A percentile compares a stretch with the other conserved stretches of the same genome.
These are phyloP conservation scores for Logfia minima DNA, from an alignment of 129 eudicot genomes.

Conservation along the genomic window DNA sequence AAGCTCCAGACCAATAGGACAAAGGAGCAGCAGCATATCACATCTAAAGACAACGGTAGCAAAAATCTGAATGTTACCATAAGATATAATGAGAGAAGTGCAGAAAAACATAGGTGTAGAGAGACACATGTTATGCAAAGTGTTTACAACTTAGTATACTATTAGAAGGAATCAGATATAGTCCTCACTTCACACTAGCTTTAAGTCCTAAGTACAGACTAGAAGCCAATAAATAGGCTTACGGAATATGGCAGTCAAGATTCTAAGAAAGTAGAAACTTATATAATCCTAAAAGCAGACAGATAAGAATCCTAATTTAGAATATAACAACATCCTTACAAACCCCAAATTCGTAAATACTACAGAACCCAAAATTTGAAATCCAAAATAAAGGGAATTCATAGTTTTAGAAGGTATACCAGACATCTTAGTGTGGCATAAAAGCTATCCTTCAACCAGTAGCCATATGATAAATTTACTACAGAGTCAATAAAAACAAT, in stretches of 20 bases:
- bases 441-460: constrained; percentile 69
- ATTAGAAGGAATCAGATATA: neutral
- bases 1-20: constrained; percentile 87
- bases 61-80: constrained; percentile 57
- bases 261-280: too few species aligned
- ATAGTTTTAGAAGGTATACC: constrained; percentile 45
- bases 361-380: too few species aligned
- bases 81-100: constrained; percentile 27
- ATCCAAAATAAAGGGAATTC: too few species aligned
- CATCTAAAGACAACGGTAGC: constrained; percentile 94
- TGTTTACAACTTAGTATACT: neutral
- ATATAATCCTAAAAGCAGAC: neutral
- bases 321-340: too few species aligned
- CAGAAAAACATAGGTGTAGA: constrained; percentile 14
- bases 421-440: constrained; percentile 73
- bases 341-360: too few species aligned
- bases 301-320: too few species aligned
- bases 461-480: constrained; percentile 93
- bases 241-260: too few species aligned
- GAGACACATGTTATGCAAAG: constrained; percentile 5
- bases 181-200: too few species aligned
- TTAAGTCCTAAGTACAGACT: too few species aligned
- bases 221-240: too few species aligned
- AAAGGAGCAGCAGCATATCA: constrained; percentile 79
- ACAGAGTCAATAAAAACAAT: constrained; percentile 29